Evolutionary conservation across 345 rosid genomes (phyloP), one percentile per base, ranked within the genome.

Genomic region (Heritiera fomes): DNA sequence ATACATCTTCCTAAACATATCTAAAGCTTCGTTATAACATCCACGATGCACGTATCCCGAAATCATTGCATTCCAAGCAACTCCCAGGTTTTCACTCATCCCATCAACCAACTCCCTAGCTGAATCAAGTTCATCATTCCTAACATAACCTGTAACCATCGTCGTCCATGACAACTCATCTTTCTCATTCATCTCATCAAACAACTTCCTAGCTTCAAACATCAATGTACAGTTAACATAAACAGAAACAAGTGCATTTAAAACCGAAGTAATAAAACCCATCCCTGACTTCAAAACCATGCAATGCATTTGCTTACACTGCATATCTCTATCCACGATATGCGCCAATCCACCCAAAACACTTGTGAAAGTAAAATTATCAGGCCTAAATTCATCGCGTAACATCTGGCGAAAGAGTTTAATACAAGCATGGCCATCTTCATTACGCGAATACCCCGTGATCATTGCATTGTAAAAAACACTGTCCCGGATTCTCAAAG

Each of bases 391-490:
- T 23, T 67, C 75, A 67, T 77, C 52, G 1, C 32, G 75, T 46
- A 50, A 20, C 80, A 77, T 77, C 80, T 56, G 56, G 41, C 65
- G 15, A 67, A 77, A 77, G 66, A 77, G 74, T 45, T 55, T 34
- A 17, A 77, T 13, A 43, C 75, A 77, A 7, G 80, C 66, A 55
- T 53, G 45, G 7, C 75, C 75, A 60, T 78, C 76, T 30, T 59
- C 64, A 15, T 78, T 78, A 23, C 53, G 80, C 1, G 70, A 71
- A 59, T 17, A 70, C 7, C 69, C 80, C 0, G 80, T 58, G 69
- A 78, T 78, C 80, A 78, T 78, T 2, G 80, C 80, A 61, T 78
- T 78, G 80, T 78, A 78, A 38, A 71, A 78, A 58, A 78, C 75
- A 14, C 13, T 59, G 50, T 77, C 80, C 28, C 80, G 73, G 75